Conservation (phyloP, 1,139 yeast species). For the Pichia sp. region DNA sequence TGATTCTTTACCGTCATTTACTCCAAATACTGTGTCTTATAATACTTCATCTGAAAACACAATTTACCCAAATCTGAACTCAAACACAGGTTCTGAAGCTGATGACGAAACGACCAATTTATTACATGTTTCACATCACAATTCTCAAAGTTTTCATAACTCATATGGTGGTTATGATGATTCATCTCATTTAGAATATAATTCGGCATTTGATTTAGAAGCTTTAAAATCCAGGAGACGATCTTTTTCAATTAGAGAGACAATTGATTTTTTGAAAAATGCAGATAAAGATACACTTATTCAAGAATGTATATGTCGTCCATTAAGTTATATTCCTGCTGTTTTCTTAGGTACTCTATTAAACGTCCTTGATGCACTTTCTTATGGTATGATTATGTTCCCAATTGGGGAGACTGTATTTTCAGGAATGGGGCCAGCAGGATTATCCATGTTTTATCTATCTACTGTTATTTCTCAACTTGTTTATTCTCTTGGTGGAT, state of each 20-base stretch:
- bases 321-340: constrained; percentile 58
- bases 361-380: constrained; percentile 85
- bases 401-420: constrained; percentile 81
- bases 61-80: background rate
- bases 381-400: constrained; percentile 96
- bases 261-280: constrained; percentile 9
- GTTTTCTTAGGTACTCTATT: constrained; percentile 78
- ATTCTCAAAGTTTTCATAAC: background rate
- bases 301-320: constrained; percentile 32
- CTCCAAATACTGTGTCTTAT: background rate
- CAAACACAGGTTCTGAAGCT: background rate
- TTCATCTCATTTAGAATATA: background rate
- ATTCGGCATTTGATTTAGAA: constrained; percentile 6
- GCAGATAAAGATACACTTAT: constrained; percentile 20
- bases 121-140: background rate
- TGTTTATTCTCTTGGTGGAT: constrained; percentile 83
- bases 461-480: constrained; percentile 85
- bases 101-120: constrained; percentile 2
- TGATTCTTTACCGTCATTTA: background rate
- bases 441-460: constrained; percentile 88
- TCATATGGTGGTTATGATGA: constrained; percentile 6
- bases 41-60: background rate
- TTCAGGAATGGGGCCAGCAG: constrained; percentile 75
- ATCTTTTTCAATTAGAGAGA: constrained; percentile 2
- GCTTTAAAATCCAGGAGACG: constrained; percentile 1